These are phyloP conservation scores for Metarhizium guizhouense DNA, from an alignment of 2,329 filamentous ascomycete genomes.

Conservation along the genomic window DNA sequence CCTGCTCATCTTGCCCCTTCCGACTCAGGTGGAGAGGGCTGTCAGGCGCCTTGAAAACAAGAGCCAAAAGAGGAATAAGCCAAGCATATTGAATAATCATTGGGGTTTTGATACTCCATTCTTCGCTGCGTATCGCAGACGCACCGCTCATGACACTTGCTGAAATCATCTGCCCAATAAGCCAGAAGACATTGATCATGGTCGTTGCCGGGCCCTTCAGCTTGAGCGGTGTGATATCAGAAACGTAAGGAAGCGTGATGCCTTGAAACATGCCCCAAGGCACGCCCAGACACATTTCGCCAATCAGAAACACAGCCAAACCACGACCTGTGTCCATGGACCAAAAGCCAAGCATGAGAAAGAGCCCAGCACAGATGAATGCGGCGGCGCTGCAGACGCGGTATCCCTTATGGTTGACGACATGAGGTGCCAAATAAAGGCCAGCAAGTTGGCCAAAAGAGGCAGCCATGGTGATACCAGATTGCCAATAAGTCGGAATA, in stretches of 20 bases:
- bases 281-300: neutral
- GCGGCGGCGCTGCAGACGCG: conserved; percentile 15
- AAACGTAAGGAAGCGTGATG: conserved; percentile 1
- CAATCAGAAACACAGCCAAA: neutral
- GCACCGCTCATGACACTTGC: neutral
- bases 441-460: conserved; percentile 10
- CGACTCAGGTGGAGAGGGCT: neutral
- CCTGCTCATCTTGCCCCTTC: neutral
- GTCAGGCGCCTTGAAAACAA: neutral
- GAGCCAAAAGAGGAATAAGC: neutral
- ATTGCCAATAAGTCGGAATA: conserved; percentile 8
- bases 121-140: neutral
- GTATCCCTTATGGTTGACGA: conserved; percentile 9
- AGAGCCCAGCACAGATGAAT: conserved; percentile 27
- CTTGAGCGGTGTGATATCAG: neutral
- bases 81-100: neutral
- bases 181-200: conserved; percentile 1
- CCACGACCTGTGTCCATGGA: neutral
- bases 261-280: conserved; percentile 1
- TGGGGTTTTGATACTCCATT: neutral
- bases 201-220: neutral
- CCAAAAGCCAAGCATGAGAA: conserved; percentile 16
- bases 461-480: conserved; percentile 8
- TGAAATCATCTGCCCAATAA: neutral
- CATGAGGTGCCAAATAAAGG: conserved; percentile 8